Conservation (phyloP, 345 rosid species). For the Pseudoturritis turrita region DNA sequence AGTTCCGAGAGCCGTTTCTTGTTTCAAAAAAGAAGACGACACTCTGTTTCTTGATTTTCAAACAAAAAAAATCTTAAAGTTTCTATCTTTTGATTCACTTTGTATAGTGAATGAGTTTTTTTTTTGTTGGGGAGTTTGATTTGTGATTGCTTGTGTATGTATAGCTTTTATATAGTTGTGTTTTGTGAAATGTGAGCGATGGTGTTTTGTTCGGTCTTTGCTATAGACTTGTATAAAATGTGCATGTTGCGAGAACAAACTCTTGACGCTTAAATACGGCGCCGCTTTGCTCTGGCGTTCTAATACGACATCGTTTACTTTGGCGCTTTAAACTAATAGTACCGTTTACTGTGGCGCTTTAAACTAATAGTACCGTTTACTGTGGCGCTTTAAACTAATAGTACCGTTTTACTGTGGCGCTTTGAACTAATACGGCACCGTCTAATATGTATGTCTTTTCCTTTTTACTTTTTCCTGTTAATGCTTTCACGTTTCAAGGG, state of each 20-base stretch:
- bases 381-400: too few species aligned
- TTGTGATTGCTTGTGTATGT: conserved; percentile 12
- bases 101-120: conserved; percentile 11
- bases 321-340: too few species aligned
- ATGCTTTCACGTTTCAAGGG: too few species aligned
- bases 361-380: too few species aligned
- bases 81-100: conserved; percentile 9
- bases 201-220: background rate
- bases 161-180: conserved; percentile 3
- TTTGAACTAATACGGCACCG: background rate
- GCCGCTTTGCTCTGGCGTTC: too few species aligned
- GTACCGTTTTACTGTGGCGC: background rate
- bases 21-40: conserved; percentile 75
- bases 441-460: too few species aligned
- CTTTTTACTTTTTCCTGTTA: background rate
- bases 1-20: conserved; percentile 59
- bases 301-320: too few species aligned
- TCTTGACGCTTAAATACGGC: too few species aligned
- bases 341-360: too few species aligned
- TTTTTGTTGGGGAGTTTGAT: background rate
- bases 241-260: background rate
- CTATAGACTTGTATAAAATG: background rate
- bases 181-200: conserved; percentile 4
- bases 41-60: conserved; percentile 62
- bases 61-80: background rate